phyloP scores from a whole-genome alignment of 345 rosid species.

The Anacardium occidentale region DNA sequence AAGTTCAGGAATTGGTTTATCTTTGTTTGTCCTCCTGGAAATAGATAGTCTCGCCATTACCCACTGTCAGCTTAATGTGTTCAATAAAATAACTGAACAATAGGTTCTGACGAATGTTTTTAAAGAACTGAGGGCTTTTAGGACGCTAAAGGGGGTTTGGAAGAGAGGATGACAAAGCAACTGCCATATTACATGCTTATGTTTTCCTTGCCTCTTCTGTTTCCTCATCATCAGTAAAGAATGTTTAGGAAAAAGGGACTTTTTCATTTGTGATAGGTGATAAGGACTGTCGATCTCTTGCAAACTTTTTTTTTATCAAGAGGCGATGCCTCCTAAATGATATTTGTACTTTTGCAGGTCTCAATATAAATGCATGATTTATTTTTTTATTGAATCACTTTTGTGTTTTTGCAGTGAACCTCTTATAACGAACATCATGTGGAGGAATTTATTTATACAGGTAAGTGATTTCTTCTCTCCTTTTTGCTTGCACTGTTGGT shows the following conservation, averaged over 20 bases:
- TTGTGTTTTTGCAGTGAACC: slow-evolving; percentile 64
- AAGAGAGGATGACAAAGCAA: background rate
- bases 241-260: background rate
- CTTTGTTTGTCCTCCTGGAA: too few relatives aligned
- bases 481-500: background rate
- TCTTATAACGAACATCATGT: slow-evolving; percentile 93
- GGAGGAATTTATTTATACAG: slow-evolving; percentile 94
- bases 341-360: background rate
- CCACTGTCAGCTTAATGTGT: too few relatives aligned
- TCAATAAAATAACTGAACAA: too few relatives aligned
- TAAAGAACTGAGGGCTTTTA: background rate
- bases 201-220: background rate
- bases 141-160: too few relatives aligned
- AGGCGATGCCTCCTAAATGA: background rate
- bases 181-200: background rate
- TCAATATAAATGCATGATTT: background rate
- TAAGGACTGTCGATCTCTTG: background rate
- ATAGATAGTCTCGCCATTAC: too few relatives aligned
- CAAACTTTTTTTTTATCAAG: background rate
- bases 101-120: background rate
- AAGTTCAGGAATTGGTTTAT: too few relatives aligned
- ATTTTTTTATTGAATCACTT: slow-evolving; percentile 4
- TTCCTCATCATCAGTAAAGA: background rate
- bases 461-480: slow-evolving; percentile 35
- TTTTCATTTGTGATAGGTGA: background rate